Evolutionary conservation across 2,329 filamentous ascomycete species (phyloP).

Genomic region (Ilyonectria sp.): DNA sequence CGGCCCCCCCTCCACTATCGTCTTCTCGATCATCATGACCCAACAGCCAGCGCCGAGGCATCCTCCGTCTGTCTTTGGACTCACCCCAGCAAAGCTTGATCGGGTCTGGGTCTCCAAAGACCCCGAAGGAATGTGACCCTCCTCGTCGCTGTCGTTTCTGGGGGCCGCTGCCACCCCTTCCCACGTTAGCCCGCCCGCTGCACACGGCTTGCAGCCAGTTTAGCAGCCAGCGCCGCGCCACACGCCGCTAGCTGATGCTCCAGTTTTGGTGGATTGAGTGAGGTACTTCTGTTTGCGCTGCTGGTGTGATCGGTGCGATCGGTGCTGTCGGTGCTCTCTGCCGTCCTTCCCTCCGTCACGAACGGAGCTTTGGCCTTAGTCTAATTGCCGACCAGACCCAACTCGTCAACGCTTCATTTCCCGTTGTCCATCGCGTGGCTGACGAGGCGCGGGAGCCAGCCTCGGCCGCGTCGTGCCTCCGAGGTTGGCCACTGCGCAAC

Average conservation of each 20-base stretch:
- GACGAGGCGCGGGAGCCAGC: constrained; percentile 43
- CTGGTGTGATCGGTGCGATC: constrained; percentile 6
- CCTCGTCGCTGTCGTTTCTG: constrained; percentile 23
- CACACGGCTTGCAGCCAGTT: constrained; percentile 26
- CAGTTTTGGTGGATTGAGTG: constrained; percentile 28
- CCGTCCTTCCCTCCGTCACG: constrained; percentile 33
- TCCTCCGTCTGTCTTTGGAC: constrained; percentile 8
- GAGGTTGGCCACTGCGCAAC: constrained; percentile 31
- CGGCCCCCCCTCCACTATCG: background rate
- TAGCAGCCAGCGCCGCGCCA: constrained; percentile 37
- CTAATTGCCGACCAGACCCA: constrained; percentile 27
- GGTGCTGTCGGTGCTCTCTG: constrained; percentile 25
- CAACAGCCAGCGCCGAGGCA: constrained; percentile 24
- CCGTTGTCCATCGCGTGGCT: constrained; percentile 43
- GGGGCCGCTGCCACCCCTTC: constrained; percentile 15
- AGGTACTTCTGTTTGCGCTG: constrained; percentile 44
- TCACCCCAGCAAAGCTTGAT: constrained; percentile 30
- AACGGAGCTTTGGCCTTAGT: constrained; percentile 32
- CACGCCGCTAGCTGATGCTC: constrained; percentile 35
- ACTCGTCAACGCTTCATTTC: constrained; percentile 47
- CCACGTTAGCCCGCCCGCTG: constrained; percentile 9
- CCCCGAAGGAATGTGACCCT: constrained; percentile 33
- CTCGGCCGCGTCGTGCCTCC: constrained; percentile 38
- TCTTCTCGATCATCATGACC: background rate
- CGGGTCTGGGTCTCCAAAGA: constrained; percentile 13